These are phyloP conservation scores for Proliferodiscus dingleyae DNA, from an alignment of 2,329 filamentous ascomycete species.

Conservation along the genomic window DNA sequence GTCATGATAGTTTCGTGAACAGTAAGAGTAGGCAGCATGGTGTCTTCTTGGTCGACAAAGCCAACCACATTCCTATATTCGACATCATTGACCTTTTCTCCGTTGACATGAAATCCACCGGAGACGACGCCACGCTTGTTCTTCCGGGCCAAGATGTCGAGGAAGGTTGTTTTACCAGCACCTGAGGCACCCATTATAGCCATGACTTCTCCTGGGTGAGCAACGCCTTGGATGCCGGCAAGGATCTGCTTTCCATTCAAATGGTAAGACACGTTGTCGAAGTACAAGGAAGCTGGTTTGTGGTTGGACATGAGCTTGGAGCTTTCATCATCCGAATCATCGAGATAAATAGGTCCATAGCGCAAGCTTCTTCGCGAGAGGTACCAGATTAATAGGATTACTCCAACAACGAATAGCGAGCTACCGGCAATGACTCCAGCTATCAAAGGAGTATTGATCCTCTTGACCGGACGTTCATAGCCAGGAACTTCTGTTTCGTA, in stretches of 20 bases:
- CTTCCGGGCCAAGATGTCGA: slow-evolving; percentile 93
- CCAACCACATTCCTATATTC: slow-evolving; percentile 92
- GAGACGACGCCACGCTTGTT: slow-evolving; percentile 80
- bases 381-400: slow-evolving; percentile 83
- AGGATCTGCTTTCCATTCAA: slow-evolving; percentile 88
- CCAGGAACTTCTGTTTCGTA: slow-evolving; percentile 91
- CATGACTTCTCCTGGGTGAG: slow-evolving; percentile 91
- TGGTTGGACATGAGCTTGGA: slow-evolving; percentile 86
- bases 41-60: slow-evolving; percentile 97
- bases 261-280: slow-evolving; percentile 80
- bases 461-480: slow-evolving; percentile 81
- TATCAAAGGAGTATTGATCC: slow-evolving; percentile 95
- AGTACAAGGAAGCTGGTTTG: slow-evolving; percentile 82
- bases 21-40: slow-evolving; percentile 90
- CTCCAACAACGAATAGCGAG: slow-evolving; percentile 81
- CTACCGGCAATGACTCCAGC: slow-evolving; percentile 85
- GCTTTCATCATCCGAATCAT: slow-evolving; percentile 84
- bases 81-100: slow-evolving; percentile 76
- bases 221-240: slow-evolving; percentile 72
- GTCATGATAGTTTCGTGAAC: slow-evolving; percentile 97
- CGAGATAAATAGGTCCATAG: slow-evolving; percentile 73
- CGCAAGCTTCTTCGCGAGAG: slow-evolving; percentile 67
- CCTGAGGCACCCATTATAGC: slow-evolving; percentile 98
- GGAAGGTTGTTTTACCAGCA: slow-evolving; percentile 93
- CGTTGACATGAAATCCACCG: slow-evolving; percentile 89